Evolutionary conservation across 257 asterid genomes (phyloP).

Genomic region (Primulina tabacum): DNA sequence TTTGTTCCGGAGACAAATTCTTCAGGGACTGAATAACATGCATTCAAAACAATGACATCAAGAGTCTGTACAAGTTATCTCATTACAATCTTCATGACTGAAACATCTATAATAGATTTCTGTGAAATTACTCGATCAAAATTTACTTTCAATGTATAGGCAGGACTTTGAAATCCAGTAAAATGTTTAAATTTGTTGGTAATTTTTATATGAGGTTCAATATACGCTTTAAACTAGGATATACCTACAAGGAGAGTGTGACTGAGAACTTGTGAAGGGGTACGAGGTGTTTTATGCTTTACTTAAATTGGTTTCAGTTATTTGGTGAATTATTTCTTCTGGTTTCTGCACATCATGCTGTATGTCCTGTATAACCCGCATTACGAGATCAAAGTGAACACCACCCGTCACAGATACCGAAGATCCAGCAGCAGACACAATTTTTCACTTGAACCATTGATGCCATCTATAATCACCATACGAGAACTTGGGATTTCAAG

Average conservation of each 20-base stretch:
- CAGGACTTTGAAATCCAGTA: conserved; percentile 90
- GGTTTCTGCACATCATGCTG: conserved; percentile 98
- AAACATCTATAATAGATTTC: conserved; percentile 18
- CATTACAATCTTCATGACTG: neutral
- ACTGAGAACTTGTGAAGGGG: conserved; percentile 26
- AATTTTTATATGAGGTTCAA: conserved; percentile 94
- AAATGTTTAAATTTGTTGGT: conserved; percentile 92
- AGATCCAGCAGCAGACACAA: conserved; percentile 81
- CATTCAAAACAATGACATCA: conserved; percentile 24
- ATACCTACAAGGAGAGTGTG: conserved; percentile 56
- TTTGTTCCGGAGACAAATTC: conserved; percentile 53
- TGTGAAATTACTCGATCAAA: conserved; percentile 9
- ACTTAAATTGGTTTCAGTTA: conserved; percentile 67
- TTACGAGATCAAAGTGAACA: conserved; percentile 97
- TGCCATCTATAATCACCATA: conserved; percentile 86
- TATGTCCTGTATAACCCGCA: conserved; percentile 93
- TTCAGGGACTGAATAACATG: conserved; percentile 55
- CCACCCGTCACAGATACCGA: conserved; percentile 96
- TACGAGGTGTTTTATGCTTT: conserved; percentile 10
- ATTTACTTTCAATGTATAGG: conserved; percentile 84
- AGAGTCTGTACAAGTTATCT: neutral
- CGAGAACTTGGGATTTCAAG: conserved; percentile 92
- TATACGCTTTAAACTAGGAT: conserved; percentile 98
- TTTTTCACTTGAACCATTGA: conserved; percentile 86
- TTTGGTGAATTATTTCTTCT: conserved; percentile 94